These are phyloP conservation scores for Cercospora canescens DNA, from an alignment of 2,329 filamentous ascomycete species.

Conservation along the genomic window DNA sequence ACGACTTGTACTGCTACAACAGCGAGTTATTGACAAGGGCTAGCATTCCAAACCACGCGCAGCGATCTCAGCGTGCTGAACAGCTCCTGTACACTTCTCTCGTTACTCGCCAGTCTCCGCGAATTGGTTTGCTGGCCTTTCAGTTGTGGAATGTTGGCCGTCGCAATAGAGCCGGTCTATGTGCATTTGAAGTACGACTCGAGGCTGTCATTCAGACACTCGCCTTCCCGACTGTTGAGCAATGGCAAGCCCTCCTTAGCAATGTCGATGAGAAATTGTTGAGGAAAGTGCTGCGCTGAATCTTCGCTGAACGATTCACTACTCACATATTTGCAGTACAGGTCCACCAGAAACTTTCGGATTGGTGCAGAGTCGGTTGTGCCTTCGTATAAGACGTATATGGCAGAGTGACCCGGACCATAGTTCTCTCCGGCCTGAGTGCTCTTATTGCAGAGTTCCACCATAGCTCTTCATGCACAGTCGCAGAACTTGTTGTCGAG, in stretches of 20 bases:
- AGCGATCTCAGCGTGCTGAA: no score
- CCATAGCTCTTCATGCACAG: not conserved
- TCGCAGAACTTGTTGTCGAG: constrained; percentile 3
- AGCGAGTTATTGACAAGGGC: no score
- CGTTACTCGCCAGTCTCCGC: no score
- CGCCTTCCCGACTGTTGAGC: no score
- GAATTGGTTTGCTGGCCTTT: no score
- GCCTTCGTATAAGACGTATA: not conserved
- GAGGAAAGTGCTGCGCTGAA: not conserved
- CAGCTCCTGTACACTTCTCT: no score
- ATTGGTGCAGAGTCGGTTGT: not conserved
- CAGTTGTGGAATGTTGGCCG: no score
- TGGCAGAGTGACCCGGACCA: not conserved
- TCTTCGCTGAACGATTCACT: not conserved
- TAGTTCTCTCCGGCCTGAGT: not conserved
- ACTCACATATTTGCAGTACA: not conserved
- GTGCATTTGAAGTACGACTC: not conserved
- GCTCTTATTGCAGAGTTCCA: not conserved
- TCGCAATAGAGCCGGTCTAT: not conserved
- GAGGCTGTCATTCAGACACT: not conserved
- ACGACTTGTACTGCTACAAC: no score
- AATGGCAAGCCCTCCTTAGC: no score
- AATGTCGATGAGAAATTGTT: not conserved
- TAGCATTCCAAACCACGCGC: no score
- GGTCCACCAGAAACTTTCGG: not conserved